These are phyloP conservation scores for Cryptosporidium sp. DNA, from an alignment of 169 alveolate species.

Conservation along the genomic window DNA sequence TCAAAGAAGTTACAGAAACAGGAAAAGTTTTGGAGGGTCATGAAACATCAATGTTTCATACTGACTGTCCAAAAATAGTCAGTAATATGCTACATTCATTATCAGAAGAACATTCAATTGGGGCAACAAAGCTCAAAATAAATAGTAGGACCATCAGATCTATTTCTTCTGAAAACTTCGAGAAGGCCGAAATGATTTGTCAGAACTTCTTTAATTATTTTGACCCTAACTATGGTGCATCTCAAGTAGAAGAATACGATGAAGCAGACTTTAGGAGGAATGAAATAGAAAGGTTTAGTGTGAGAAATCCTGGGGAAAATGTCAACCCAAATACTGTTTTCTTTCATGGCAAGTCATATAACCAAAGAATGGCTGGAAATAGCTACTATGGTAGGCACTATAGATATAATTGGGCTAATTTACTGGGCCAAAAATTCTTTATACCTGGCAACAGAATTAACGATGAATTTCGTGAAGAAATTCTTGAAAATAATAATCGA, in stretches of 20 bases:
- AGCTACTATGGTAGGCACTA: background rate
- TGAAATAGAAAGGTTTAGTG: background rate
- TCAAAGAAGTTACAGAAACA: conserved; percentile 66
- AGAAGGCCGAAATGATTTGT: conserved; percentile 68
- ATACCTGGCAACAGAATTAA: conserved; percentile 5
- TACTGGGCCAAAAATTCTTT: conserved; percentile 33
- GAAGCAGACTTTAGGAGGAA: background rate
- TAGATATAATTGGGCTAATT: conserved; percentile 68
- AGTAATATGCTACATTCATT: conserved; percentile 41
- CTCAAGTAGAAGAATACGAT: conserved; percentile 59
- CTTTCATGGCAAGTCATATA: conserved; percentile 22
- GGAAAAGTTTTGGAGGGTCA: conserved; percentile 61
- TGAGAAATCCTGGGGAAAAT: background rate
- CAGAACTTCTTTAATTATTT: conserved; percentile 41
- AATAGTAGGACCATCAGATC: background rate
- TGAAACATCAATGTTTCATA: conserved; percentile 59
- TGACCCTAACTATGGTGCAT: conserved; percentile 68
- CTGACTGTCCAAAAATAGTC: conserved; percentile 56
- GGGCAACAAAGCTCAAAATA: background rate
- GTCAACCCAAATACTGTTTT: background rate
- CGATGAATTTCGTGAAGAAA: background rate
- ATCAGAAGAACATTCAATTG: conserved; percentile 30
- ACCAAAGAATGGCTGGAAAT: conserved; percentile 47
- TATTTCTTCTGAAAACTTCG: conserved; percentile 47
- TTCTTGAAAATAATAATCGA: background rate